A percentile compares a stretch with the other conserved stretches of the same genome.
These are phyloP conservation scores for Claviceps sp. DNA, from an alignment of 2,329 filamentous ascomycete species.

Conservation along the genomic window DNA sequence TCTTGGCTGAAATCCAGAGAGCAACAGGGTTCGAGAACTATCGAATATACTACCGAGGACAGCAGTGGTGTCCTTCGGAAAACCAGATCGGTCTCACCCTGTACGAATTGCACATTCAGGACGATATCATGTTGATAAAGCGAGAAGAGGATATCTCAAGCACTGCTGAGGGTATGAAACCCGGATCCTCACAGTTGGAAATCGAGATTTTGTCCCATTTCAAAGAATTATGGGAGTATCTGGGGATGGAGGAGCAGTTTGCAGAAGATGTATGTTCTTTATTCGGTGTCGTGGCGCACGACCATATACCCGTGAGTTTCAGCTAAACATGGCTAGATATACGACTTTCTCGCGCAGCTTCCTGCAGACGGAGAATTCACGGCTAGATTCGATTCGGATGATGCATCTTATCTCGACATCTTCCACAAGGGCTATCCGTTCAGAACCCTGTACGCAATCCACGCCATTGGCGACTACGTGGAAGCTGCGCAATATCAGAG, in stretches of 20 bases:
- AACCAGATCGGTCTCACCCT: constrained; percentile 47
- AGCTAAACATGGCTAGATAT: constrained; percentile 35
- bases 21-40: constrained; percentile 67
- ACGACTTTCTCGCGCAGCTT: constrained; percentile 55
- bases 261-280: constrained; percentile 45
- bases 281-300: background rate
- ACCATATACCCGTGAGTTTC: constrained; percentile 5
- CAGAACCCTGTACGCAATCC: constrained; percentile 60
- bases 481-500: constrained; percentile 23
- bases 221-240: constrained; percentile 66
- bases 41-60: constrained; percentile 57
- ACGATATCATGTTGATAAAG: constrained; percentile 54
- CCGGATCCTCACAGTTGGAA: constrained; percentile 52
- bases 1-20: constrained; percentile 53
- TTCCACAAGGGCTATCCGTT: constrained; percentile 59
- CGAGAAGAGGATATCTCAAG: constrained; percentile 35
- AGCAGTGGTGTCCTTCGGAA: constrained; percentile 47
- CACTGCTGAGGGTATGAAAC: constrained; percentile 30
- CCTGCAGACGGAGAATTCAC: constrained; percentile 53
- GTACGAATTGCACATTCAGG: constrained; percentile 51
- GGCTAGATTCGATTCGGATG: constrained; percentile 40
- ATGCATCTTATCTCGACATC: constrained; percentile 42
- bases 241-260: constrained; percentile 58
- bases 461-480: constrained; percentile 52
- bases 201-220: constrained; percentile 72